Evolutionary conservation across 2,329 filamentous ascomycete genomes (phyloP), one percentile per base, ranked within the genome.

Genomic region (Calonectria crousiana): DNA sequence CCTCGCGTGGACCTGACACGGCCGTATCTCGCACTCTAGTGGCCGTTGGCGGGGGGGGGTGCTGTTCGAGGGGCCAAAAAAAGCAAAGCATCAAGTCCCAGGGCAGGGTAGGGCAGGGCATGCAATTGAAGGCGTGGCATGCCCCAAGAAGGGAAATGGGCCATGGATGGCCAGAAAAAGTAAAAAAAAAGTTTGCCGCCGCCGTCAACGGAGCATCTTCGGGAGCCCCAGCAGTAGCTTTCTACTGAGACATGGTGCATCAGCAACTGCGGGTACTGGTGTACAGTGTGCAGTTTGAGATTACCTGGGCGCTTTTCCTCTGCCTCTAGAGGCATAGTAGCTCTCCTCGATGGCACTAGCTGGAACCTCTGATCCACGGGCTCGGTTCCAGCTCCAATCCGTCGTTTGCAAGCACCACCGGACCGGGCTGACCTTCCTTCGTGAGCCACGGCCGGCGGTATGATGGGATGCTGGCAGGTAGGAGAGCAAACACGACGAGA

Each of bases 201-300:
- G 74, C 79, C 76, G 75, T 80, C 74, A 76, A 78, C 78, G 78
- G 78, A 80, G 78, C 74, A 79, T 80, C 78, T 60, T 79, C 78
- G 78, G 78, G 52, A 60, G 76, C 67, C 74, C 73, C 66, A 62
- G 67, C 66, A 62, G 67, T 60, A 73, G 71, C 67, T 28, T 62
- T 62, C 49, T 69, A 18, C 58, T 69, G 64, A 73, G 66, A 62
- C 44, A 62, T 71, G 66, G 38, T 49, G 58, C 41, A 41, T 67
- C 56, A 69, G 58, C 56, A 36, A 26, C 32, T 36, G 62, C 52
- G 52, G 68, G 47, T 69, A 49, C 62, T 32, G 26, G 41, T 65
- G 49, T 47, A 64, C 70, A 60, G 30, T 60, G 69, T 67, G 67
- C 56, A 38, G 56, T 32, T 53, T 47, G 44, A 65, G 32, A 65